A percentile compares a stretch with the other conserved stretches of the same genome.
These are phyloP conservation scores for Aegilops speltoides DNA, from an alignment of 176 grass and related monocot genomes.

Conservation along the genomic window DNA sequence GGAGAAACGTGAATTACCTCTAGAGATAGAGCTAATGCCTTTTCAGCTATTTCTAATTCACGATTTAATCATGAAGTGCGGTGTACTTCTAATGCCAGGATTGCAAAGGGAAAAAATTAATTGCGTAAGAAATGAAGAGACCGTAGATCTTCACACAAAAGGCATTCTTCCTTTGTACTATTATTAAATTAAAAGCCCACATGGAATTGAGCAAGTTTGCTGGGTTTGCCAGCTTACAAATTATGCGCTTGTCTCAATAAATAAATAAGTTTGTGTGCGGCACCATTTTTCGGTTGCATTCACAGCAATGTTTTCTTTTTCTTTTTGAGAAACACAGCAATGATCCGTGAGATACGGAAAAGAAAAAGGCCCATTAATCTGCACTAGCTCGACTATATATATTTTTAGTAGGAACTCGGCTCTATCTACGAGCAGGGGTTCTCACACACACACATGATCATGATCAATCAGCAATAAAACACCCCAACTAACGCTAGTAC, in stretches of 20 bases:
- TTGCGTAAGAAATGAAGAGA: too few relatives aligned
- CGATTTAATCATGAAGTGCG: background rate
- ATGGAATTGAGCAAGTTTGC: background rate
- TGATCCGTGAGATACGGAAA: background rate
- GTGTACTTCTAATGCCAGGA: background rate
- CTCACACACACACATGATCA: background rate
- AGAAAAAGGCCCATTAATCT: background rate
- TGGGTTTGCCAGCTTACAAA: background rate
- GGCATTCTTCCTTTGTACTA: too few relatives aligned
- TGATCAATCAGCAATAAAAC: background rate
- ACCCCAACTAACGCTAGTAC: slow-evolving; percentile 32
- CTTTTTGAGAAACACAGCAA: background rate
- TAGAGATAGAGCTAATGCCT: background rate
- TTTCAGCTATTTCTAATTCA: background rate
- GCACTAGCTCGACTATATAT: background rate
- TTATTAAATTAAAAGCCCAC: too few relatives aligned
- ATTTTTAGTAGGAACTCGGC: too few relatives aligned
- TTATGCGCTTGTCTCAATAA: too few relatives aligned
- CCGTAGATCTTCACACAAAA: too few relatives aligned
- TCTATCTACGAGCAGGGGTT: background rate
- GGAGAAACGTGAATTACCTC: background rate
- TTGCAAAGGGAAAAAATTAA: background rate
- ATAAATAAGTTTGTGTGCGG: too few relatives aligned
- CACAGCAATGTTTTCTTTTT: background rate
- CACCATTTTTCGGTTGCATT: background rate